Percentiles rank a stretch among this genome's conserved stretches.
phyloP scores from a whole-genome alignment of 768 basidiomycete genomes.

The Clitopilus passeckerianus region DNA sequence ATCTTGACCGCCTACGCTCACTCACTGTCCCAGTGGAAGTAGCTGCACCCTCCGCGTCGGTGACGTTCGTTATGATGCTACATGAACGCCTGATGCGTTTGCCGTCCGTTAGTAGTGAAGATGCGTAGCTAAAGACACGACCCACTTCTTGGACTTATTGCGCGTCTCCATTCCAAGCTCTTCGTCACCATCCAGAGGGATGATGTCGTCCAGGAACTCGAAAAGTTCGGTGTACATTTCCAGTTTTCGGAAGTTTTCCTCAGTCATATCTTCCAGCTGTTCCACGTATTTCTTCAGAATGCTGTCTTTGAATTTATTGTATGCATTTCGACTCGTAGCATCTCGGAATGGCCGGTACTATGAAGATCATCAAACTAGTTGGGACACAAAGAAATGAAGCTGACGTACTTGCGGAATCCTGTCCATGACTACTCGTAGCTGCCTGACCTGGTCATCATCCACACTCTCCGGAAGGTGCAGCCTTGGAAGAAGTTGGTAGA shows the following conservation, averaged over 20 bases:
- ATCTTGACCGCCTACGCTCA: conserved; percentile 26
- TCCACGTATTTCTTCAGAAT: conserved; percentile 70
- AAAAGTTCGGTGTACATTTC: conserved; percentile 61
- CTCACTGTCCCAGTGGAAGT: conserved; percentile 29
- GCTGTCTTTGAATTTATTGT: conserved; percentile 61
- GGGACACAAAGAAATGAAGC: not conserved
- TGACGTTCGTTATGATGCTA: conserved; percentile 46
- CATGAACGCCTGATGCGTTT: conserved; percentile 44
- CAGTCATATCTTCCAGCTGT: conserved; percentile 66
- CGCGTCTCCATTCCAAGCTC: conserved; percentile 30
- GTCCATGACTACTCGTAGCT: conserved; percentile 55
- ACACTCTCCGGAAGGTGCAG: conserved; percentile 66
- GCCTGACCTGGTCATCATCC: conserved; percentile 64
- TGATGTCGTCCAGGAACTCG: conserved; percentile 66
- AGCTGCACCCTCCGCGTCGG: conserved; percentile 26
- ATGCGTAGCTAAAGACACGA: not conserved
- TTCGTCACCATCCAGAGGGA: conserved; percentile 64
- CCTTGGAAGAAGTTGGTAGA: conserved; percentile 61
- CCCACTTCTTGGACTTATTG: conserved; percentile 19
- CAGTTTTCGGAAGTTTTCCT: conserved; percentile 65
- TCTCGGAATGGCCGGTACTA: conserved; percentile 46
- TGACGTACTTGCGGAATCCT: conserved; percentile 49
- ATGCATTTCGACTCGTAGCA: conserved; percentile 57
- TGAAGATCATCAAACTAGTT: not conserved
- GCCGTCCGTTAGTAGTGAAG: not conserved